Evolutionary conservation across 768 basidiomycete species (phyloP).

Genomic region (Tulasnella sp.): DNA sequence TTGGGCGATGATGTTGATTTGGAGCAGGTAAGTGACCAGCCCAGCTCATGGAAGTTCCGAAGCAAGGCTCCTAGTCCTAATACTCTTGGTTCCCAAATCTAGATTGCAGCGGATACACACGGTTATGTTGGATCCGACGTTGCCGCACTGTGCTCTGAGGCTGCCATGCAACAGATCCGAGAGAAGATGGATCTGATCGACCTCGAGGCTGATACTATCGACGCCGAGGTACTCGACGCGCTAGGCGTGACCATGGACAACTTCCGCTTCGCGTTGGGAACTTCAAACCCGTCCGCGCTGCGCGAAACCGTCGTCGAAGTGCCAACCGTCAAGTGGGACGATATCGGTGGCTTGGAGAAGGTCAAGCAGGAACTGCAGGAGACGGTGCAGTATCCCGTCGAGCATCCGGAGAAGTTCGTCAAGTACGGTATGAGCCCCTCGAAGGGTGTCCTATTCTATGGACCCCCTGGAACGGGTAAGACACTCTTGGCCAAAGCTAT

Average conservation of each 20-base stretch:
- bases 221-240: conserved; percentile 96
- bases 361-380: conserved; percentile 99
- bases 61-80: conserved; percentile 13
- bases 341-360: conserved; percentile 98
- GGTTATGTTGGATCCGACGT: conserved; percentile 99
- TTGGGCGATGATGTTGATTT: conserved; percentile 92
- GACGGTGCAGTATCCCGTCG: conserved; percentile 99
- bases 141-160: conserved; percentile 95
- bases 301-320: conserved; percentile 99
- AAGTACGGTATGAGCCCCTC: conserved; percentile 99
- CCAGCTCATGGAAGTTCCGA: neutral
- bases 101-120: conserved; percentile 99
- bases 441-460: conserved; percentile 99
- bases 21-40: conserved; percentile 54
- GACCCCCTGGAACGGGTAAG: conserved; percentile 99
- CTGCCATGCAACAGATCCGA: conserved; percentile 99
- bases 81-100: conserved; percentile 2
- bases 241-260: conserved; percentile 99
- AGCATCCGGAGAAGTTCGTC: conserved; percentile 99
- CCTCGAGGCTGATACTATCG: conserved; percentile 95
- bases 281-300: conserved; percentile 95
- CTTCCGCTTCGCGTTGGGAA: conserved; percentile 97
- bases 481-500: conserved; percentile 97
- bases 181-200: conserved; percentile 99
- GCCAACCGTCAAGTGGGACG: conserved; percentile 97